A percentile compares a stretch with the other conserved stretches of the same genome.
These are phyloP conservation scores for Microcos paniculata DNA, from an alignment of 345 rosid genomes.

Conservation along the genomic window DNA sequence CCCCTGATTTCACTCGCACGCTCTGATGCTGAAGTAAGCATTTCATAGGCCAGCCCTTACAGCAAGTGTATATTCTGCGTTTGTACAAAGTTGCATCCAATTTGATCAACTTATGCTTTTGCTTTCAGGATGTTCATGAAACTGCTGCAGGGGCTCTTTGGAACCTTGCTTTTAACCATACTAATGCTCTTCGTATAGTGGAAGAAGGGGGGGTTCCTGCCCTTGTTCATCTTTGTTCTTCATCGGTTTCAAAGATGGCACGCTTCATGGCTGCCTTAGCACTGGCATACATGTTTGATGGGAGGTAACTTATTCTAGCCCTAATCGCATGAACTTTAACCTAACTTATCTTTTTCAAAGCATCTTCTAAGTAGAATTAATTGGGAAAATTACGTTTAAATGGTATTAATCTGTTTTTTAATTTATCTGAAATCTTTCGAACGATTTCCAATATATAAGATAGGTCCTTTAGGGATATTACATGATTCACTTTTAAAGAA, in stretches of 20 bases:
- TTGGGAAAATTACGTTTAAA: background rate
- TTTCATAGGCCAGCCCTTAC: background rate
- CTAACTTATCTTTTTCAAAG: background rate
- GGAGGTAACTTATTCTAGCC: constrained; percentile 5
- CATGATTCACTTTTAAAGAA: too few relatives aligned
- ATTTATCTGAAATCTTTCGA: background rate
- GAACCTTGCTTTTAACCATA: constrained; percentile 82
- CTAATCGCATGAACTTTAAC: background rate
- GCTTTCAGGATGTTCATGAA: constrained; percentile 80
- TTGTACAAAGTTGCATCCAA: background rate
- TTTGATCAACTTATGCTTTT: constrained; percentile 8
- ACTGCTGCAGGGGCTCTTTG: constrained; percentile 90
- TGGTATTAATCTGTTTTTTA: background rate
- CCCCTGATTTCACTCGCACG: constrained; percentile 70
- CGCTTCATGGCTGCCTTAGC: constrained; percentile 88
- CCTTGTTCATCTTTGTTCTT: constrained; percentile 67
- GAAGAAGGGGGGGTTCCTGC: constrained; percentile 86
- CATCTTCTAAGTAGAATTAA: background rate
- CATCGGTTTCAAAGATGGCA: constrained; percentile 78
- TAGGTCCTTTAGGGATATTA: background rate
- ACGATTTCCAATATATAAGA: background rate
- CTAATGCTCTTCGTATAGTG: constrained; percentile 74
- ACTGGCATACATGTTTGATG: constrained; percentile 77
- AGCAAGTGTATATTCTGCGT: background rate
- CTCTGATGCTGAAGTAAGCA: constrained; percentile 65